phyloP scores from a whole-genome alignment of 352 stramenopile genomes.

The Globisporangium megalacanthum region DNA sequence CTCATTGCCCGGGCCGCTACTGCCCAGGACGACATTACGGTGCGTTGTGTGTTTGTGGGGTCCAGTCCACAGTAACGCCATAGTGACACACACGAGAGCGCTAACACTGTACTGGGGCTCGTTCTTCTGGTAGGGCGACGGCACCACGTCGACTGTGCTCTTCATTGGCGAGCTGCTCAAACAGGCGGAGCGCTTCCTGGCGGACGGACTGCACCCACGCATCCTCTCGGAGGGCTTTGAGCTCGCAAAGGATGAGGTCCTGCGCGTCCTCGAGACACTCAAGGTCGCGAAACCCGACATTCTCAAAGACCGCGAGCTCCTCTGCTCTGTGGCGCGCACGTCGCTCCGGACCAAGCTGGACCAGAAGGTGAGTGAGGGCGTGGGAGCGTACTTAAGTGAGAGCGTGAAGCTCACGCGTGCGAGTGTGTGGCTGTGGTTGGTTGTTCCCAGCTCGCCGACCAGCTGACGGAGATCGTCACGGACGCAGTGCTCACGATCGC shows the following conservation, averaged over 20 bases:
- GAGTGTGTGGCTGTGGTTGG: neutral
- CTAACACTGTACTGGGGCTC: neutral
- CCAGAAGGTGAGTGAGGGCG: slow-evolving; percentile 54
- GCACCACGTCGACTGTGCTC: slow-evolving; percentile 98
- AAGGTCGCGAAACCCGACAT: slow-evolving; percentile 80
- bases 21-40: slow-evolving; percentile 93
- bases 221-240: slow-evolving; percentile 98
- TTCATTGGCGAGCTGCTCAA: slow-evolving; percentile 98
- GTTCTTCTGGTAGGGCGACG: slow-evolving; percentile 92
- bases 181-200: slow-evolving; percentile 95
- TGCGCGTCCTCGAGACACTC: slow-evolving; percentile 94
- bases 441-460: slow-evolving; percentile 61
- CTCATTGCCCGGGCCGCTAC: slow-evolving; percentile 98
- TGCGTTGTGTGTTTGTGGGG: slow-evolving; percentile 10
- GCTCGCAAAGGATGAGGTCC: slow-evolving; percentile 91
- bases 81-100: too few relatives aligned
- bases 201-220: slow-evolving; percentile 96
- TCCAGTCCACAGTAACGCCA: neutral
- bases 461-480: slow-evolving; percentile 96
- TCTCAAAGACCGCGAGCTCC: slow-evolving; percentile 93
- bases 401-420: neutral
- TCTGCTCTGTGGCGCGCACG: slow-evolving; percentile 92
- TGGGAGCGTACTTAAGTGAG: neutral
- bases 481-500: slow-evolving; percentile 95
- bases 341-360: slow-evolving; percentile 98